Conservation (phyloP, 2,329 filamentous ascomycete genomes). For the Cercospora janseana region DNA sequence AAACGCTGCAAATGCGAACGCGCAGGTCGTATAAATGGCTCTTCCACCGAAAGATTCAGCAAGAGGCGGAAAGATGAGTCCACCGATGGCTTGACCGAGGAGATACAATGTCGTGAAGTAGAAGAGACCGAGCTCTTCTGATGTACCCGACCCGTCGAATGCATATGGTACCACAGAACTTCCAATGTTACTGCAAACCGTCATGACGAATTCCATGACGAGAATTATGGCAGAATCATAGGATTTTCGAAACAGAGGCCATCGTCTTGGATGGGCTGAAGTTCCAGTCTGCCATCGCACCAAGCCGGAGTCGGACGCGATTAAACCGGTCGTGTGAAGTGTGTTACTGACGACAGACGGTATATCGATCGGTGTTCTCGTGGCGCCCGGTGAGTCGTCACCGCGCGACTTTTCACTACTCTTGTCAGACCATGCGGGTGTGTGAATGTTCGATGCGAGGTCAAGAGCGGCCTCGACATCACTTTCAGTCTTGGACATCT, state of each 20-base stretch:
- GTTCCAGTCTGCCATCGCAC: slow-evolving; percentile 4
- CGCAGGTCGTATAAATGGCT: slow-evolving; percentile 38
- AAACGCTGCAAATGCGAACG: slow-evolving; percentile 35
- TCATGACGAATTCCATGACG: slow-evolving; percentile 20
- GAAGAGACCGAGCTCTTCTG: neutral
- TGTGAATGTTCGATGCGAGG: too few relatives aligned
- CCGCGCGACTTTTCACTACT: too few relatives aligned
- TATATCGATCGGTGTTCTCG: neutral
- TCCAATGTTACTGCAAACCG: slow-evolving; percentile 20
- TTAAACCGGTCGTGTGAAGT: neutral
- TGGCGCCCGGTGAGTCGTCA: too few relatives aligned
- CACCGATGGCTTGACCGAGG: slow-evolving; percentile 38
- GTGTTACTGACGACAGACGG: neutral
- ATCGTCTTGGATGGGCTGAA: slow-evolving; percentile 21
- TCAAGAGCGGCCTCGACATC: too few relatives aligned
- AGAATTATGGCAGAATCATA: slow-evolving; percentile 22
- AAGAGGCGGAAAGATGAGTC: slow-evolving; percentile 42
- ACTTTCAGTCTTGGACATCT: too few relatives aligned
- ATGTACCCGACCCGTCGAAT: neutral
- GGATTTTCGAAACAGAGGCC: slow-evolving; percentile 15
- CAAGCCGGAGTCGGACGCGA: neutral
- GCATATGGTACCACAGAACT: slow-evolving; percentile 12
- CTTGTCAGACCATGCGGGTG: too few relatives aligned
- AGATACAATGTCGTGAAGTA: slow-evolving; percentile 12
- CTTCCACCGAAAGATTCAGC: slow-evolving; percentile 42